Conservation (phyloP, 192 early-diverging fungal species). For the Coemansia asiatica region DNA sequence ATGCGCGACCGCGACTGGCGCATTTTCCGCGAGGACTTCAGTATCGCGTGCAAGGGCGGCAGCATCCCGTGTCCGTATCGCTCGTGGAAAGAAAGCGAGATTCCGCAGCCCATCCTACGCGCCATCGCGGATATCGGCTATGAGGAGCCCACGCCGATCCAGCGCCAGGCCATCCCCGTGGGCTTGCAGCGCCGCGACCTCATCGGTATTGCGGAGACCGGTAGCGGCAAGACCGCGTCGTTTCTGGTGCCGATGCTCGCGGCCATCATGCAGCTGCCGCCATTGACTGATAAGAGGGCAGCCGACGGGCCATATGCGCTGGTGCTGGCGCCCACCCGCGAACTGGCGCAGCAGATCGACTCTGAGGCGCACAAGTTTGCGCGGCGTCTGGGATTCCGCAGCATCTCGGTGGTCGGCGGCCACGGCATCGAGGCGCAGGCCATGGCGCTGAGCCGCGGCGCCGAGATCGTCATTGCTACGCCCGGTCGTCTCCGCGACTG, state of each 20-base stretch:
- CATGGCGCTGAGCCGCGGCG: conserved; percentile 84
- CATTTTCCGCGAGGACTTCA: conserved; percentile 98
- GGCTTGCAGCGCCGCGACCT: conserved; percentile 88
- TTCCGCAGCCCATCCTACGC: conserved; percentile 68
- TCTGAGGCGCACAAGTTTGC: conserved; percentile 90
- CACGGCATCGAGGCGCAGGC: conserved; percentile 89
- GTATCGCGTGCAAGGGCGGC: conserved; percentile 92
- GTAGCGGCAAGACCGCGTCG: conserved; percentile 93
- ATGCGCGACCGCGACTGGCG: conserved; percentile 99
- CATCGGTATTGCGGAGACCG: conserved; percentile 87
- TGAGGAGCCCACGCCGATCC: conserved; percentile 94
- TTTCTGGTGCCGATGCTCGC: conserved; percentile 96
- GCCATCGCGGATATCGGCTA: conserved; percentile 87
- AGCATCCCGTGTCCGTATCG: conserved; percentile 87
- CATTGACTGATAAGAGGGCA: conserved; percentile 74
- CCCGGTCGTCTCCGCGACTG: conserved; percentile 94
- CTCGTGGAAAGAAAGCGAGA: conserved; percentile 79
- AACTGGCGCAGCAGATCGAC: conserved; percentile 97
- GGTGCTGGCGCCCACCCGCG: conserved; percentile 95
- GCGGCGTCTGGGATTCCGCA: conserved; percentile 78
- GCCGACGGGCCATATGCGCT: conserved; percentile 88
- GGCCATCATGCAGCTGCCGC: conserved; percentile 80
- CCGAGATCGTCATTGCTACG: conserved; percentile 96
- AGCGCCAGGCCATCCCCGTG: conserved; percentile 95
- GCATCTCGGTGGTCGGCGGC: conserved; percentile 82